Base-by-base conservation (phyloP, 2,329 filamentous ascomycete species). In the Magnaporthiopsis poae region DNA sequence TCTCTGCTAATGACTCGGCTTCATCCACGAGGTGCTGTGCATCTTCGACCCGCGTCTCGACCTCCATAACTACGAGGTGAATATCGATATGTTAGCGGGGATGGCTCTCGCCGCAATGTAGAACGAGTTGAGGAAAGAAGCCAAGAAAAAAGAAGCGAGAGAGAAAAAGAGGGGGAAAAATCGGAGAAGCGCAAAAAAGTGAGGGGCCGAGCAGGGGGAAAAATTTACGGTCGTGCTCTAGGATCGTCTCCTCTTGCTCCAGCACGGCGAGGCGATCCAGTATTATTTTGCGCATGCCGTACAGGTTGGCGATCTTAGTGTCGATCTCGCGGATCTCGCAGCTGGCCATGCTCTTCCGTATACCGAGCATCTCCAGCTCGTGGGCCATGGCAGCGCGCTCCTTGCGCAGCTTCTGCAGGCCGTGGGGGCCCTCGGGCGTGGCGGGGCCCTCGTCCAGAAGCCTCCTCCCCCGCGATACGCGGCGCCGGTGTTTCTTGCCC, bases 291-390 rank as follows among this genome's bases (percentile, higher is more conserved):
- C 95, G 89, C 92, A 98, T 97, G 69, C 87, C 91, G 71, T 92
- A 89, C 66, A 99, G 81, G 76, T 98, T 98, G 68, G 91, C 87
- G 69, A 99, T 94, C 78, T 98, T 99, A 79, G 90, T 93, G 78
- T 99, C 95, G 68, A 99, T 96, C 74, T 99, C 95, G 68, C 88
- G 87, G 68, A 99, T 98, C 77, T 99, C 95, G 69, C 91, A 90
- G 73, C 92, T 95, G 71, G 93, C 94, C 94, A 99, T 97, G 74
- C 95, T 96, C 78, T 99, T 99, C 68, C 95, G 86, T 69, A 98
- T 87, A 3, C 89, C 86, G 80, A 98, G 87, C 86, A 97, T 91
- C 74, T 98, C 92, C 71, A 99, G 81, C 71, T 91, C 86, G 76
- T 96, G 92, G 79, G 90, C 88, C 79, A 97, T 84, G 66, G 85